Evolutionary conservation across 148 eudicot species (phyloP), one percentile per base, ranked within the genome.

Genomic region (Tetragonia tetragonoides): DNA sequence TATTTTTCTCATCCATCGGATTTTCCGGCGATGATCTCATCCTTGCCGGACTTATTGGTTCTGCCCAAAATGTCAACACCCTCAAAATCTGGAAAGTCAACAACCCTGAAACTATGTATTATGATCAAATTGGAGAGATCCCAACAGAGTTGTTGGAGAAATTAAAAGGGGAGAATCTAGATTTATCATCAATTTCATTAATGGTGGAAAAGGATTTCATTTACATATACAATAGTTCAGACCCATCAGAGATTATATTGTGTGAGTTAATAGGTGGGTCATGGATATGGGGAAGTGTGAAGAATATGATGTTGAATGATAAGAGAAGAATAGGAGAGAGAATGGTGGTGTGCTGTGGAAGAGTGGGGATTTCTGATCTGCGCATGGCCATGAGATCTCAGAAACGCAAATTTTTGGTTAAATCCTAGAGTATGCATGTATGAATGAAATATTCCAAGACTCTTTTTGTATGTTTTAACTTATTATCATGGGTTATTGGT

Each of bases 241-340:
- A 70, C 60, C 78, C 82, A 77, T 83, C 65, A 74, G 84, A 80
- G 56, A 68, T 93, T 40, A 82, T 87, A 38, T 77, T 59, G 12
- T 85, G 87, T 44, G 93, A 93, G 77, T 5, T 82, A 10, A 73
- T 37, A 21, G 34, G 54, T 41, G 87, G 81, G 12, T 40, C 62
- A 0, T 87, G 90, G 68, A 79, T 28, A 81, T 92, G 97, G 97
- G 73, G 83, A 47, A 83, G 84, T 66, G 83, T 87, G 44, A 64
- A 68, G 78, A 90, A 86, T 68, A 46, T 69, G 60, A 82, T 39
- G 54, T 84, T 66, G 46, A 59, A 54, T 68, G 88, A 85, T 17
- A 66, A 68, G 53, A 51, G 57, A 54, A 63, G 37, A 28, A 80
- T 66, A 72, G 76, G 75, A 54, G 80, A 83, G 68, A 89, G 81